Percentiles rank a stretch among this genome's conserved stretches.
Conservation (phyloP, 176 grass and related monocot genomes). For the Phyllostachys edulis region DNA sequence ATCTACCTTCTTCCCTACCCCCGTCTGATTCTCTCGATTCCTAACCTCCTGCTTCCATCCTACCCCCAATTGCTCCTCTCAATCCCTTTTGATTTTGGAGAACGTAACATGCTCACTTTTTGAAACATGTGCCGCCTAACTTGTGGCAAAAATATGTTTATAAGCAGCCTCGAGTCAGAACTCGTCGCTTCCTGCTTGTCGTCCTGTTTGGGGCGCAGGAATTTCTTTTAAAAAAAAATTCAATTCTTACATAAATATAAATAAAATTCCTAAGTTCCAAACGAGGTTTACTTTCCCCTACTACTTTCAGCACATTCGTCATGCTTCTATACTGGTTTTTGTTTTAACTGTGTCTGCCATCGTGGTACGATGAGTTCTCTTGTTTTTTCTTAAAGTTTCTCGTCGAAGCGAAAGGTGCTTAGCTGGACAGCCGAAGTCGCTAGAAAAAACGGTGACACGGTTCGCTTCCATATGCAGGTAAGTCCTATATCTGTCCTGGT, state of each 20-base stretch:
- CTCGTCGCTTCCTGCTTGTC: neutral
- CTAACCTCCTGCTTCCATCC: too few species aligned
- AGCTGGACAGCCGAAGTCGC: constrained; percentile 23
- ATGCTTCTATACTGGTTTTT: too few species aligned
- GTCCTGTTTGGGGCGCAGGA: neutral
- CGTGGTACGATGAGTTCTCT: too few species aligned
- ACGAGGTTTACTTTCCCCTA: too few species aligned
- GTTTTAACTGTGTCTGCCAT: too few species aligned
- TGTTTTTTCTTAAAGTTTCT: neutral
- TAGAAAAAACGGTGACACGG: constrained; percentile 28
- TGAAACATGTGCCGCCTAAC: neutral
- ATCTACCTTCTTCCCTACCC: too few species aligned
- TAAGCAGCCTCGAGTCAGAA: too few species aligned
- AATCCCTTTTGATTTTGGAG: too few species aligned
- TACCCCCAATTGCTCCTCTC: too few species aligned
- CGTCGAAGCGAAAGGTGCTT: constrained; percentile 13
- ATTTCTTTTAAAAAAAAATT: neutral
- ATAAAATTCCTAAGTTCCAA: too few species aligned
- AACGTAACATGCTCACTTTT: neutral
- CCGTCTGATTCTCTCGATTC: too few species aligned
- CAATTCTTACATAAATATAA: neutral
- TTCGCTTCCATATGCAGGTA: constrained; percentile 34
- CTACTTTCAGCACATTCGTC: too few species aligned
- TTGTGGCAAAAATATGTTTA: neutral
- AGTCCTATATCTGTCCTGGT: neutral